Evolutionary conservation across 2,329 filamentous ascomycete species (phyloP).

Genomic region (Lasiodiplodia theobromae): DNA sequence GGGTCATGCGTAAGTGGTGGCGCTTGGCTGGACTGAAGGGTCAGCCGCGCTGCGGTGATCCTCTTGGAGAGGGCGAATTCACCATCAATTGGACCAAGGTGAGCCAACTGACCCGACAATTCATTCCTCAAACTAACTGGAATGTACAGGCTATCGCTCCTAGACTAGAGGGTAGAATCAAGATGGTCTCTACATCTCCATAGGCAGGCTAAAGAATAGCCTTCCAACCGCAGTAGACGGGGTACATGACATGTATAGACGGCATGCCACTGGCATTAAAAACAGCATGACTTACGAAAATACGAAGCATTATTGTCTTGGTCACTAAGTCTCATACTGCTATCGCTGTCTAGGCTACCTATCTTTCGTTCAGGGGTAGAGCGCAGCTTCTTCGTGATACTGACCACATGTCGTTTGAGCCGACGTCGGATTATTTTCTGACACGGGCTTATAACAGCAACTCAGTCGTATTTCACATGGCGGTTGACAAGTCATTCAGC

Average conservation of each 20-base stretch:
- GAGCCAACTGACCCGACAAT: not conserved
- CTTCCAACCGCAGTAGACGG: not conserved
- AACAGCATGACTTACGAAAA: slow-evolving; percentile 9
- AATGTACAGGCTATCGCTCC: slow-evolving; percentile 71
- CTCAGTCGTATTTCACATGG: not conserved
- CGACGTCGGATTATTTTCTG: not conserved
- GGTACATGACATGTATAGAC: slow-evolving; percentile 11
- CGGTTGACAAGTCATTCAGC: no score
- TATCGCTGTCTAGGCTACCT: not conserved
- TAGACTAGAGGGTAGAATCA: slow-evolving; percentile 77
- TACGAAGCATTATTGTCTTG: not conserved
- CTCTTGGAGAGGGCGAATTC: slow-evolving; percentile 66
- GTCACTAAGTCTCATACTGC: not conserved
- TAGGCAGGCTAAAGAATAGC: not conserved
- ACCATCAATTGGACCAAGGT: slow-evolving; percentile 73
- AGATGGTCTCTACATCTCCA: slow-evolving; percentile 24
- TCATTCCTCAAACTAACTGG: not conserved
- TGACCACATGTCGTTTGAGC: not conserved
- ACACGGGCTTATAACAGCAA: not conserved
- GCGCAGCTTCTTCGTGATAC: not conserved
- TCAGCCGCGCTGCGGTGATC: slow-evolving; percentile 57
- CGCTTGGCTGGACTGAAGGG: slow-evolving; percentile 68
- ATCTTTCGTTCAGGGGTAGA: not conserved
- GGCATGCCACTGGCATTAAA: not conserved
- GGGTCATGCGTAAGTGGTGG: slow-evolving; percentile 77